Evolutionary conservation across 2,329 filamentous ascomycete species (phyloP), one percentile per base, ranked within the genome.

Genomic region (Hansfordia pulvinata): DNA sequence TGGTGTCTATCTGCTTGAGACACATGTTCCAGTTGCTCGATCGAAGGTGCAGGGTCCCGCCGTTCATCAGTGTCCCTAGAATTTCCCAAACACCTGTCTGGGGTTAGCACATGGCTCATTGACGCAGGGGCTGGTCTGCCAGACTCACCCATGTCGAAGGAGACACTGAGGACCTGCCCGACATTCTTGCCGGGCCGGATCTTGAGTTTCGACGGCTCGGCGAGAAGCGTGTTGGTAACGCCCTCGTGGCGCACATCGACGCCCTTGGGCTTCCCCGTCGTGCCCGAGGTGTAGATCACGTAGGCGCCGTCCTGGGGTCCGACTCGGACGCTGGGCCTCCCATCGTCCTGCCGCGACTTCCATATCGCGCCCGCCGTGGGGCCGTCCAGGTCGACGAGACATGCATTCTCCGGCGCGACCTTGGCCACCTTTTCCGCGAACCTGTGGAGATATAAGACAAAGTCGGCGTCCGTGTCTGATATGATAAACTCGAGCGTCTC

Each of bases 81-180:
- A 72, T 64, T 34, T 73, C 68, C 68, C 69, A 73, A 9, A 67
- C 66, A 13, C 63, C 68, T 69, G 29, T 25, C 24, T 19, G 25
- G 19, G 18, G 12, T 12, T 12, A 18, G 6, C 11, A 26, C 28
- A 24, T 31, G 32, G 28, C 28, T 19, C 10, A 27, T 6, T 10
- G 20, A 16, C 23, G 22, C n/a, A 25, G 25, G 19, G 23, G 26
- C 23, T 33, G n/a, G 26, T 10, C 15, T 10, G 22, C 26, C 6
- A 18, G 11, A 48, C 62, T 39, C 52, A 69, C 67, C 64, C 66
- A 73, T 72, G 35, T 73, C 69, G 34, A 73, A 74, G 22, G 62
- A 64, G 23, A 74, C 60, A 33, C 64, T 71, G 20, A 73, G 50
- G 6, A 71, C 51, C 29, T 69, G 65, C 3, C 60, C 64, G 6